Conservation (phyloP, 192 early-diverging fungal genomes). For the Linnemannia exigua region DNA sequence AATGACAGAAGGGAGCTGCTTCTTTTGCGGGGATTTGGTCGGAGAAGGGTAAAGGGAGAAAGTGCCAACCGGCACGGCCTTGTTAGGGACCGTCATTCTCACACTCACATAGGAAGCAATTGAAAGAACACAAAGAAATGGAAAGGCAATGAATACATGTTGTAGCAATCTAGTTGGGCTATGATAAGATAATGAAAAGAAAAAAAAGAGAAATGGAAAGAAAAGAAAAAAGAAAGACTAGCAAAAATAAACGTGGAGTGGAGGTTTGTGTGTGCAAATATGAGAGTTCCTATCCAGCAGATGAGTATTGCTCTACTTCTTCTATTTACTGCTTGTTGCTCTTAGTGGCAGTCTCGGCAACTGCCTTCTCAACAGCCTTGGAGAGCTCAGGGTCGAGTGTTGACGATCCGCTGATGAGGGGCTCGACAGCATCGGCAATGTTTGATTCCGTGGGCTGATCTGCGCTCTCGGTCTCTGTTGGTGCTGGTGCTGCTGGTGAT, state of each 20-base stretch:
- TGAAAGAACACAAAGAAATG: neutral
- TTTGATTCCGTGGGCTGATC: constrained; percentile 38
- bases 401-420: constrained; percentile 25
- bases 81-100: neutral
- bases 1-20: neutral
- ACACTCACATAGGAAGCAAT: neutral
- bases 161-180: neutral
- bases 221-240: neutral
- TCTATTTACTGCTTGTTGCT: constrained; percentile 21
- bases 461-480: constrained; percentile 4
- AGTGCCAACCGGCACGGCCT: neutral
- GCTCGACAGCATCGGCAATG: constrained; percentile 33
- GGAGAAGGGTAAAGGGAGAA: neutral
- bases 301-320: neutral
- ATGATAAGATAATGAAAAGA: neutral
- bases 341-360: constrained; percentile 37
- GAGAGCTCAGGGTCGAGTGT: constrained; percentile 39
- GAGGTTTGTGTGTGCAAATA: neutral
- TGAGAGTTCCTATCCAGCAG: neutral
- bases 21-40: neutral
- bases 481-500: constrained; percentile 15
- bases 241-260: neutral
- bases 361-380: constrained; percentile 44
- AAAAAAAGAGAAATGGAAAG: neutral
- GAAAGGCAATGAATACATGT: neutral